Base-by-base conservation (phyloP, 2,329 filamentous ascomycete genomes). In the Fusarium sp. region DNA sequence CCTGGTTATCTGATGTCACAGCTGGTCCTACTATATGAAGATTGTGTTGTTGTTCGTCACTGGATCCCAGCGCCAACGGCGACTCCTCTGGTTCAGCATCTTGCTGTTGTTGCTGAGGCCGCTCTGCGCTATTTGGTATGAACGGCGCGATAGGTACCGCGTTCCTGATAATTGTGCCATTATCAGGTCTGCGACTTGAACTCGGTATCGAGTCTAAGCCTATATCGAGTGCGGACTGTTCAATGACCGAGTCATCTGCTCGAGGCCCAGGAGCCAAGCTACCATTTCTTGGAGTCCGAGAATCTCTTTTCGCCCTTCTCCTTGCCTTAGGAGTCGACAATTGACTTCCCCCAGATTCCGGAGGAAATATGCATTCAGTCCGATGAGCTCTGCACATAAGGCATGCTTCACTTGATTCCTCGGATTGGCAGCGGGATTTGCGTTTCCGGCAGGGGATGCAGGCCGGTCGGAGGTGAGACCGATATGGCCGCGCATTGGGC, bases 371-470 rank as follows among this genome's bases (percentile, higher is more conserved):
- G 61, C 88, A 89, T 25, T 87, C 84, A 7, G 86, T 87, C 11
- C 84, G 83, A 70, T 89, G 86, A 21, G 87, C 84, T 41, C 84
- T 84, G 75, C 88, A 90, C 73, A 89, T 82, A 11, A 88, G 77
- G 71, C 88, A 90, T 10, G 82, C 81, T 54, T 84, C 79, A 28
- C n/a, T 28, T 34, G 83, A 81, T 16, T 85, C 78, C 71, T 88
- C 87, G 28, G 87, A 84, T 20, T 87, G 88, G 74, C 88, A 90
- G 68, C 88, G 82, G 4, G 87, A 88, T 75, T 90, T 90, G 63
- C 88, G 84, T 63, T 84, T 84, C 55, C 88, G 83, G 73, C 88
- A 90, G 16, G 87, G 80, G 55, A 87, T 79, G 78, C 88, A 90
- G 11, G 88, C 88, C 51, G 88, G 87, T 41, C 86, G 84, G 64